These are phyloP conservation scores for Raffaelea arxii DNA, from an alignment of 2,329 filamentous ascomycete species.

Conservation along the genomic window DNA sequence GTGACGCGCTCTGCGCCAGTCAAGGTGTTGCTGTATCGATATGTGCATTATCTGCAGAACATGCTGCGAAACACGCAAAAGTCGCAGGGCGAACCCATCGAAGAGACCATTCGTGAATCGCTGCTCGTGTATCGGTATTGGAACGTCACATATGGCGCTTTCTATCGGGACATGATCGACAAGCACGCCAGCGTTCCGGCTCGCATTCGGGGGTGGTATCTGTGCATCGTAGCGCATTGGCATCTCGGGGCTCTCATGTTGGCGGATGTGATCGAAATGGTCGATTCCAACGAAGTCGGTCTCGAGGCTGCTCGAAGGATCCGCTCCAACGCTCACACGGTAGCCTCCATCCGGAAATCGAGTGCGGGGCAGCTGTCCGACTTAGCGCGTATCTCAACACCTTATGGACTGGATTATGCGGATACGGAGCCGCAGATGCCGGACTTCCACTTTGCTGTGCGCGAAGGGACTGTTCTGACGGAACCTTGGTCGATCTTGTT, in stretches of 20 bases:
- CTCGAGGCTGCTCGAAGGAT: constrained; percentile 15
- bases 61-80: constrained; percentile 29
- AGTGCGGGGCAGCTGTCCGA: constrained; percentile 37
- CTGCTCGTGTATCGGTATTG: constrained; percentile 44
- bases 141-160: constrained; percentile 39
- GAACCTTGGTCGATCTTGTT: constrained; percentile 51
- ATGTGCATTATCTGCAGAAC: constrained; percentile 45
- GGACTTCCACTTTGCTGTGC: constrained; percentile 43
- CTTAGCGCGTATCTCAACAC: constrained; percentile 35
- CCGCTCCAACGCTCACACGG: constrained; percentile 22
- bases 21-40: constrained; percentile 49
- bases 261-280: constrained; percentile 40
- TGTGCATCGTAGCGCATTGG: constrained; percentile 48
- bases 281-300: constrained; percentile 30
- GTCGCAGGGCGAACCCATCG: constrained; percentile 26
- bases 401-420: constrained; percentile 3
- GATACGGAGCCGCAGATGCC: constrained; percentile 19
- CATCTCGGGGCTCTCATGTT: constrained; percentile 45
- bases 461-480: constrained; percentile 44
- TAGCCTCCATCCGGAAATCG: constrained; percentile 28
- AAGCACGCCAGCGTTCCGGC: constrained; percentile 39
- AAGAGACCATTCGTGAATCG: constrained; percentile 36
- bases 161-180: constrained; percentile 40
- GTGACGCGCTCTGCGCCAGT: constrained; percentile 45
- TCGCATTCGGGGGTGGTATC: constrained; percentile 50